Evolutionary conservation across 2,329 filamentous ascomycete genomes (phyloP).

Genomic region (Aspergillus japonicus): DNA sequence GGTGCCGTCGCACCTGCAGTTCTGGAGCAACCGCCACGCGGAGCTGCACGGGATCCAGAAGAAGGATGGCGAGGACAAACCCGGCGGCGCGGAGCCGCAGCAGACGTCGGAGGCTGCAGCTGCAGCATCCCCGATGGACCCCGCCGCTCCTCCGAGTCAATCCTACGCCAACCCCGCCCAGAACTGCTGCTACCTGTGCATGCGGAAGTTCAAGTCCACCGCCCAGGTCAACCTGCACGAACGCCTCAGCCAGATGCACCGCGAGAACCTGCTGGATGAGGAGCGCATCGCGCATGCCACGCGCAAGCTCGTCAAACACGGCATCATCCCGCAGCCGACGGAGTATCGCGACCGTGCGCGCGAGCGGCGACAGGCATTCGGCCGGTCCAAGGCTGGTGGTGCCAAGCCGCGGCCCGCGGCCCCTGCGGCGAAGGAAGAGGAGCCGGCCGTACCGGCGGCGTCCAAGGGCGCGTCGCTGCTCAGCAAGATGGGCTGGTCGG

Average conservation of each 20-base stretch:
- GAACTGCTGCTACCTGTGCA: constrained; percentile 62
- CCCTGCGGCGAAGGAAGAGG: constrained; percentile 31
- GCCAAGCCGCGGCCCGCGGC: constrained; percentile 23
- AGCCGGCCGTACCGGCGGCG: constrained; percentile 28
- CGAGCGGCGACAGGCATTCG: constrained; percentile 48
- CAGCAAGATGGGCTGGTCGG: constrained; percentile 53
- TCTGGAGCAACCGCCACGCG: constrained; percentile 69
- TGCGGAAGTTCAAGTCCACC: constrained; percentile 56
- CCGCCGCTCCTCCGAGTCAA: constrained; percentile 44
- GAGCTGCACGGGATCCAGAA: constrained; percentile 59
- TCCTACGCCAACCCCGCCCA: constrained; percentile 62
- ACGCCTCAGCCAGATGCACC: constrained; percentile 57
- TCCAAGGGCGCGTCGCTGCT: constrained; percentile 53
- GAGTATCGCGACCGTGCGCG: constrained; percentile 50
- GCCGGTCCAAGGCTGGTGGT: constrained; percentile 26
- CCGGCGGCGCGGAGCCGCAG: constrained; percentile 8
- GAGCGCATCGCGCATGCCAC: constrained; percentile 43
- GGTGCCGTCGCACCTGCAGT: constrained; percentile 65
- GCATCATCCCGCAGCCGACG: constrained; percentile 33
- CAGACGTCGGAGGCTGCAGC: constrained; percentile 26
- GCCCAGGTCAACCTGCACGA: constrained; percentile 61
- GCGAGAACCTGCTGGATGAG: constrained; percentile 54
- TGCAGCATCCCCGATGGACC: constrained; percentile 26
- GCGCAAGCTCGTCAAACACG: constrained; percentile 45
- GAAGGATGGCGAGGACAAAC: constrained; percentile 30